Percentiles rank a stretch among this genome's conserved stretches.
Conservation (phyloP, 345 rosid genomes). For the Jatropha curcas region DNA sequence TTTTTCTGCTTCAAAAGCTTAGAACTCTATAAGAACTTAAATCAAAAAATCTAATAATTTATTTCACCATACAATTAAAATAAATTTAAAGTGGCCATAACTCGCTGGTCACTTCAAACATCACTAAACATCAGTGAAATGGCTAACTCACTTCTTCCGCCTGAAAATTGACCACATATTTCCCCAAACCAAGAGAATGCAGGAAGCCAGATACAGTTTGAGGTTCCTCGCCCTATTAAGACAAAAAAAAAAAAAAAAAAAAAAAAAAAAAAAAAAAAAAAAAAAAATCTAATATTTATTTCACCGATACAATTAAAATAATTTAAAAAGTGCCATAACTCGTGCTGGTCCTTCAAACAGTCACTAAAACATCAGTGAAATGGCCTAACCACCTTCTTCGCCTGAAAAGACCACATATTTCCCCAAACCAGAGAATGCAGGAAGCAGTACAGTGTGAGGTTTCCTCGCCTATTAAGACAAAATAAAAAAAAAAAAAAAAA, state of each 20-base stretch:
- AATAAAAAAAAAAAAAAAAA: too few species aligned
- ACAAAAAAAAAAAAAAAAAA: neutral
- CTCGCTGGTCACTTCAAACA: neutral
- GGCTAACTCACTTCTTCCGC: slow-evolving; percentile 61
- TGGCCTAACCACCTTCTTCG: slow-evolving; percentile 54
- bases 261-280: neutral
- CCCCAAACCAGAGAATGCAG: slow-evolving; percentile 52
- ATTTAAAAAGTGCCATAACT: neutral
- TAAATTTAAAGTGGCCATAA: neutral
- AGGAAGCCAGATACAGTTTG: slow-evolving; percentile 38
- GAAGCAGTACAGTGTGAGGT: slow-evolving; percentile 37
- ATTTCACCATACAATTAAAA: neutral
- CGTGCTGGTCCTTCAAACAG: neutral
- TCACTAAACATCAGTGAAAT: neutral
- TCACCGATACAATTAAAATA: neutral
- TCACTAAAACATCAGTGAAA: neutral
- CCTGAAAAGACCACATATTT: slow-evolving; percentile 49
- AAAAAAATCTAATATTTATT: neutral
- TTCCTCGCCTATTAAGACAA: slow-evolving; percentile 32
- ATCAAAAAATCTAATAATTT: neutral
- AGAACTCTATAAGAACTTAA: neutral
- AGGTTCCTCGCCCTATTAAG: slow-evolving; percentile 39
- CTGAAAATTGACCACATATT: slow-evolving; percentile 42
- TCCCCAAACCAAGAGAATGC: slow-evolving; percentile 53
- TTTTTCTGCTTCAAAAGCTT: slow-evolving; percentile 1